A percentile compares a stretch with the other conserved stretches of the same genome.
Evolutionary conservation across 805 yeast genomes (phyloP).

Genomic region (Wickerhamomyces ciferrii): DNA sequence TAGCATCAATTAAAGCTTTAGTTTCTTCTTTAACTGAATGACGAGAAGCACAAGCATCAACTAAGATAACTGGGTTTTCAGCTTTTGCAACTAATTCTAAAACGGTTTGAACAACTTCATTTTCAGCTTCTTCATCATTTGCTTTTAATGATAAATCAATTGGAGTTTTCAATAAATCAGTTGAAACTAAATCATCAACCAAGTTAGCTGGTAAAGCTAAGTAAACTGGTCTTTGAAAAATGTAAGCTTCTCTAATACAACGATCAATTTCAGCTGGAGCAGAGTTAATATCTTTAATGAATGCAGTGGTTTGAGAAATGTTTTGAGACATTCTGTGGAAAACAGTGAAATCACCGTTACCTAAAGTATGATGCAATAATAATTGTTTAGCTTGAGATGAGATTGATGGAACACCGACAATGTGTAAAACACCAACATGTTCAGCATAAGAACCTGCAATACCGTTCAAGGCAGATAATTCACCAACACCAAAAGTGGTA

Average conservation of each 20-base stretch:
- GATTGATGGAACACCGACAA: conserved; percentile 82
- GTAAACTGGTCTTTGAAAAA: conserved; percentile 76
- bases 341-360: conserved; percentile 76
- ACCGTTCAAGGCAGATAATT: conserved; percentile 77
- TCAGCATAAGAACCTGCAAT: conserved; percentile 88
- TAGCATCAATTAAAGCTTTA: conserved; percentile 51
- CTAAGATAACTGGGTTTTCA: conserved; percentile 66
- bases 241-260: conserved; percentile 65
- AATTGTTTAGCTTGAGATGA: conserved; percentile 68
- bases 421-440: conserved; percentile 79
- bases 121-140: conserved; percentile 57
- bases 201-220: conserved; percentile 80
- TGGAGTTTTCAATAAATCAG: conserved; percentile 53
- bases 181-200: conserved; percentile 60
- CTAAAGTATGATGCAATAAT: conserved; percentile 77
- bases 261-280: conserved; percentile 74
- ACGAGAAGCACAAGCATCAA: conserved; percentile 85
- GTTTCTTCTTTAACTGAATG: conserved; percentile 67
- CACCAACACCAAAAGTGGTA: conserved; percentile 92
- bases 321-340: conserved; percentile 75
- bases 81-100: conserved; percentile 50
- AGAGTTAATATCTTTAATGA: conserved; percentile 54
- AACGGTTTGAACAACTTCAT: conserved; percentile 53
- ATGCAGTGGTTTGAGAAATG: conserved; percentile 62
- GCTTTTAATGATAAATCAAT: conserved; percentile 54